These are phyloP conservation scores for Vitis cinerea DNA, from an alignment of 164 flowering plant species.

Conservation along the genomic window DNA sequence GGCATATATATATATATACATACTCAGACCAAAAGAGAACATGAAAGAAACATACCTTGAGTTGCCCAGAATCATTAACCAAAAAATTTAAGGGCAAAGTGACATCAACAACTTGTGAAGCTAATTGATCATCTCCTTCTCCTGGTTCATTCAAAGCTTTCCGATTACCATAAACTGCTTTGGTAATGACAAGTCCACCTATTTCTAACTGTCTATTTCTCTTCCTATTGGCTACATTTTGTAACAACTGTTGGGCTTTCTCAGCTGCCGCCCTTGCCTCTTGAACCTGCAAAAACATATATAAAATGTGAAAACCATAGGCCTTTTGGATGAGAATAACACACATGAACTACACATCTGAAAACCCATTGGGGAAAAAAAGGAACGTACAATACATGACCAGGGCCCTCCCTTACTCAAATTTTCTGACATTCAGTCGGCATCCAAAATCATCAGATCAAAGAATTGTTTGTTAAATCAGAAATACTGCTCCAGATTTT, in stretches of 20 bases:
- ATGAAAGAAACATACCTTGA: slow-evolving; percentile 60
- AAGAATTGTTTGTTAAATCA: no score
- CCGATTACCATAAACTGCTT: slow-evolving; percentile 68
- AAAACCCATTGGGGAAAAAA: neutral
- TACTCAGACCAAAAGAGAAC: neutral
- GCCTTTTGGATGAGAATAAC: neutral
- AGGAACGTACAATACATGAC: neutral
- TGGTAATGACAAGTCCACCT: slow-evolving; percentile 69
- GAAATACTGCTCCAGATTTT: no score
- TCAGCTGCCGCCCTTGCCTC: slow-evolving; percentile 76
- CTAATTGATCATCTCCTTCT: slow-evolving; percentile 37
- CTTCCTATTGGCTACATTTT: slow-evolving; percentile 83
- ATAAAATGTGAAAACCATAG: neutral
- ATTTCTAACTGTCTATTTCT: slow-evolving; percentile 64
- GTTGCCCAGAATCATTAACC: slow-evolving; percentile 82
- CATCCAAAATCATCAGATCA: neutral
- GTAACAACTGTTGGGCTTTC: slow-evolving; percentile 80
- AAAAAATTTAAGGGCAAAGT: slow-evolving; percentile 85
- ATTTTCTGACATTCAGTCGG: neutral
- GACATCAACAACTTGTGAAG: slow-evolving; percentile 71
- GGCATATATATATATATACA: no score
- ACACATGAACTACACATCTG: neutral
- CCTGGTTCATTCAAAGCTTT: slow-evolving; percentile 45
- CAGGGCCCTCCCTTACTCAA: neutral
- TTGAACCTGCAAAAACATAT: slow-evolving; percentile 46